Evolutionary conservation across 257 asterid species (phyloP), one percentile per base, ranked within the genome.

Genomic region (Apocynum venetum): DNA sequence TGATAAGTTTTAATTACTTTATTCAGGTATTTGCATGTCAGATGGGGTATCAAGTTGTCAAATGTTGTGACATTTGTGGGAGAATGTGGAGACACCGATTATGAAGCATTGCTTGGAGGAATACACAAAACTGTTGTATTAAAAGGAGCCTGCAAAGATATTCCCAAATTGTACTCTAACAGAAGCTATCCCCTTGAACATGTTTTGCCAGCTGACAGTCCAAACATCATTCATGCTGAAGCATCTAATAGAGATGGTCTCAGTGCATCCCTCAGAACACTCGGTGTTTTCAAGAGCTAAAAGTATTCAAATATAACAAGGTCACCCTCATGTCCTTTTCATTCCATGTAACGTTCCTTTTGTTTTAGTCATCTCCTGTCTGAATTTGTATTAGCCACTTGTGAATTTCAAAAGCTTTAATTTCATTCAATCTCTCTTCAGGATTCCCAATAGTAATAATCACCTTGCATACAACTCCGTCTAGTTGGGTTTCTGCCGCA

Each of bases 61-160:
- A 92, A 82, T 9, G 88, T 87, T 10, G 92, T 90, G 79, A 85
- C 88, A 60, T 87, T 92, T 56, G 82, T 88, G 48, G 97, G 97
- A 66, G 96, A 90, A 83, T 76, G 77, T 55, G 97, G 97, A 56
- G 97, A 92, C 75, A 86, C 96, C 1, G 97, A 92, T 71, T 92
- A 90, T 43, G 96, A 90, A 80, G 90, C 85, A 64, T 77, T 84
- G 82, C 83, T 88, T 4, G 93, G 96, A 15, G 97, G 97, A 47
- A 47, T 81, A 4, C 96, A 90, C 87, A 92, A 82, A 81, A 87
- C 85, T n/a, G 89, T 92, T 10, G 80, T 89, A 36, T 77, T 92
- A 36, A 87, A 85, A 83, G 97, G 93, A 69, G 72, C 72, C 2
- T 80, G 91, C 78, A 19, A 48, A 1, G 85, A 79, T 48, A 78